A percentile compares a stretch with the other conserved stretches of the same genome.
Evolutionary conservation across 495 filamentous ascomycete species (phyloP).

Genomic region (Hyaloscypha finlandica): DNA sequence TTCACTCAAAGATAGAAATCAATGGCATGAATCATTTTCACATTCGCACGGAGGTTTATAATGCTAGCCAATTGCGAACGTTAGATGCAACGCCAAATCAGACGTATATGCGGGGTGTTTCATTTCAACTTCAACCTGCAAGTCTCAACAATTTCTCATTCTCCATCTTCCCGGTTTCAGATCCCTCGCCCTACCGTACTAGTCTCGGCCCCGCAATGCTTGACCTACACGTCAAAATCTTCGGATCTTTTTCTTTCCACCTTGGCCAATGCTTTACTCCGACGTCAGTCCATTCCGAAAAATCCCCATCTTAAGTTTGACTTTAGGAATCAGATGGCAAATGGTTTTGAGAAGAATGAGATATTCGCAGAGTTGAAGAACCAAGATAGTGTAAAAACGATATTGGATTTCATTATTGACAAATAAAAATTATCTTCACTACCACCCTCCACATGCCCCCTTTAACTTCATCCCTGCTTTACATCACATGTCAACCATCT

Average conservation of each 20-base stretch:
- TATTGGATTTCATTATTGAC: conserved; percentile 8
- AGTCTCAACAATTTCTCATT: background rate
- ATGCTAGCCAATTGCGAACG: background rate
- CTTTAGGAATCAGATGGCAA: background rate
- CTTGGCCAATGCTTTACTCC: background rate
- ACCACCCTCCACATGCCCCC: background rate
- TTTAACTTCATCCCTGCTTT: background rate
- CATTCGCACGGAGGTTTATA: background rate
- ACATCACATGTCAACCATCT: background rate
- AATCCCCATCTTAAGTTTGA: background rate
- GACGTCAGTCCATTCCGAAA: background rate
- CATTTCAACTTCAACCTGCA: background rate
- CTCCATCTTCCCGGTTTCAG: background rate
- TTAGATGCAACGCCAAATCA: background rate
- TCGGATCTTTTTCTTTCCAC: background rate
- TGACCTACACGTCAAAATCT: background rate
- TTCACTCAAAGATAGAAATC: background rate
- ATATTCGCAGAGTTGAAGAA: background rate
- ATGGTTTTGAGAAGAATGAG: background rate
- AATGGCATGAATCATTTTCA: background rate
- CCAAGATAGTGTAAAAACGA: background rate
- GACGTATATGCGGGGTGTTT: background rate
- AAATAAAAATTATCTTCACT: conserved; percentile 6
- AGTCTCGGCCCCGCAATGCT: background rate
- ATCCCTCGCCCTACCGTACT: background rate